A percentile compares a stretch with the other conserved stretches of the same genome.
These are phyloP conservation scores for Helichrysum umbraculigerum DNA, from an alignment of 129 eudicot species.

Conservation along the genomic window DNA sequence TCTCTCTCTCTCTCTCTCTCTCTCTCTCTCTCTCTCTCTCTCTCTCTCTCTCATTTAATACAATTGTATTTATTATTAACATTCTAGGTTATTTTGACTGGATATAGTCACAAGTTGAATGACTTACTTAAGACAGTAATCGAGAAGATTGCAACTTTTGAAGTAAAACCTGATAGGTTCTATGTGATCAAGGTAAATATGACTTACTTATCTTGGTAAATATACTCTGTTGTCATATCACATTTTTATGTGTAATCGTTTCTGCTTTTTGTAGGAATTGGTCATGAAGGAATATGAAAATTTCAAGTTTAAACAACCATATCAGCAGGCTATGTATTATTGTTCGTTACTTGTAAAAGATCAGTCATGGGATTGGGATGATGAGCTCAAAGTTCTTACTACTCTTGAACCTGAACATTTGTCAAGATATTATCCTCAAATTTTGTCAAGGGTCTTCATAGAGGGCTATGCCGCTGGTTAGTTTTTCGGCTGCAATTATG, in stretches of 20 bases:
- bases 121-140: constrained; percentile 73
- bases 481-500: neutral
- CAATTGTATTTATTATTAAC: neutral
- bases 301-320: constrained; percentile 90
- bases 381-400: constrained; percentile 77
- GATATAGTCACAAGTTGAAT: constrained; percentile 87
- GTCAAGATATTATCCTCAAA: constrained; percentile 61
- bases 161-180: constrained; percentile 91
- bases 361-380: constrained; percentile 79
- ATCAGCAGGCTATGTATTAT: constrained; percentile 89
- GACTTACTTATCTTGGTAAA: constrained; percentile 16
- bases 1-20: too few species aligned
- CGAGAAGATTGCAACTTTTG: constrained; percentile 70
- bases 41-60: neutral
- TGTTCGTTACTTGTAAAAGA: constrained; percentile 80
- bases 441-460: constrained; percentile 78
- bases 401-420: constrained; percentile 67
- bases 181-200: constrained; percentile 82
- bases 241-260: constrained; percentile 15
- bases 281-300: constrained; percentile 73
- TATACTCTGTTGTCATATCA: constrained; percentile 11
- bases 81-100: constrained; percentile 73
- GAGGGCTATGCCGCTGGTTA: constrained; percentile 89
- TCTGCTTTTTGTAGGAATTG: constrained; percentile 51
- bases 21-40: too few species aligned